phyloP scores from a whole-genome alignment of 129 eudicot genomes.

The Smallanthus sonchifolius region DNA sequence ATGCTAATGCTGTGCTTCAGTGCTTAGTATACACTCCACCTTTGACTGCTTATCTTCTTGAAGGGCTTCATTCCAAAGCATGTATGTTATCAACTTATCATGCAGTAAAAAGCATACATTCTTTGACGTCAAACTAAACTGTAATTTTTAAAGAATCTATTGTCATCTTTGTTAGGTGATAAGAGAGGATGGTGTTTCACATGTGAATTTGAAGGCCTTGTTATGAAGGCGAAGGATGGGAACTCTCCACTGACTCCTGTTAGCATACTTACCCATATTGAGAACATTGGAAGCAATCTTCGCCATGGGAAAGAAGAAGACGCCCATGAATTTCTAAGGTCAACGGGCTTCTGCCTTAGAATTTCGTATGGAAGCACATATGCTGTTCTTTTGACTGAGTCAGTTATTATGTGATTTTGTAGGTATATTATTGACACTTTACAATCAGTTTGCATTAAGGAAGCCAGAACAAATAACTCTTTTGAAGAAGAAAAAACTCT shows the following conservation, averaged over 20 bases:
- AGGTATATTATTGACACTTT: conserved; percentile 79
- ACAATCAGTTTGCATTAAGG: conserved; percentile 71
- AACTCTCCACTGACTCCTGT: conserved; percentile 59
- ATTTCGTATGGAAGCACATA: background rate
- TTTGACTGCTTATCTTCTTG: conserved; percentile 68
- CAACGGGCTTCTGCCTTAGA: background rate
- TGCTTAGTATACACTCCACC: conserved; percentile 90
- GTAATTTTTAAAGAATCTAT: background rate
- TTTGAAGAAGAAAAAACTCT: conserved; percentile 81
- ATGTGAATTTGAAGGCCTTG: conserved; percentile 73
- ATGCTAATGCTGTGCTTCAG: conserved; percentile 93
- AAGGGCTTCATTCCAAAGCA: conserved; percentile 71
- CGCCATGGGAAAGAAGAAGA: conserved; percentile 87
- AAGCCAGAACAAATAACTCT: conserved; percentile 44
- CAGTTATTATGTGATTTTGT: conserved; percentile 6
- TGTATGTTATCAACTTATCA: conserved; percentile 44
- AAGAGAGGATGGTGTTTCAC: conserved; percentile 80
- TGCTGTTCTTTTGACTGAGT: background rate
- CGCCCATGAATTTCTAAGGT: conserved; percentile 94
- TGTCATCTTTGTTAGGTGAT: conserved; percentile 49
- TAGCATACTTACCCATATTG: conserved; percentile 54
- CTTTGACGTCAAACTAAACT: background rate
- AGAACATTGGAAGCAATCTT: conserved; percentile 66
- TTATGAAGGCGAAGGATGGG: conserved; percentile 54
- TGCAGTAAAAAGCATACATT: background rate